Conservation (phyloP, 108 stramenopile genomes). For the Cyclotella sp. region DNA sequence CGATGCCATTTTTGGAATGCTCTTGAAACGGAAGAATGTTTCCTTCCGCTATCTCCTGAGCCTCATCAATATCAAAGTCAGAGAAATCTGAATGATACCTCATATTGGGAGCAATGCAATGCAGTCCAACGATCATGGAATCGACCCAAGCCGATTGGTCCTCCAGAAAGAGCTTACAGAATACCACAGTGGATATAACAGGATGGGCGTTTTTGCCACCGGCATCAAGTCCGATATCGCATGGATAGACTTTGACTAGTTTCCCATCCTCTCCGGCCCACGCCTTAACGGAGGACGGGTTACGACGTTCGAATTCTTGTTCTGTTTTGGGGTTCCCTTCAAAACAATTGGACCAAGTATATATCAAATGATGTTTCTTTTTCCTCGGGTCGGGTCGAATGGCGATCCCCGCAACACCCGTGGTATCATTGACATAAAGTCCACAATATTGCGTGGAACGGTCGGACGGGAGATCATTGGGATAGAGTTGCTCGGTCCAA, state of each 20-base stretch:
- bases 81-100: slow-evolving; percentile 20
- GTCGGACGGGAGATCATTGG: slow-evolving; percentile 15
- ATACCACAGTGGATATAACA: slow-evolving; percentile 46
- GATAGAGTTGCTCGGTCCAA: slow-evolving; percentile 45
- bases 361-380: slow-evolving; percentile 20
- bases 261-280: slow-evolving; percentile 40
- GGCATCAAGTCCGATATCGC: slow-evolving; percentile 36
- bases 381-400: slow-evolving; percentile 24
- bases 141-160: slow-evolving; percentile 4
- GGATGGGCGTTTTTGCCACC: slow-evolving; percentile 35
- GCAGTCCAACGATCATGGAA: slow-evolving; percentile 52
- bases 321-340: slow-evolving; percentile 22
- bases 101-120: slow-evolving; percentile 17
- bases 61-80: neutral
- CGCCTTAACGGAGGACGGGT: slow-evolving; percentile 17
- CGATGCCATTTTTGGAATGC: neutral
- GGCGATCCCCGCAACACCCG: slow-evolving; percentile 43
- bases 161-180: slow-evolving; percentile 34
- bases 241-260: slow-evolving; percentile 5
- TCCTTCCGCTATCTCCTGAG: slow-evolving; percentile 18
- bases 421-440: slow-evolving; percentile 21
- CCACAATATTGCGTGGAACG: neutral
- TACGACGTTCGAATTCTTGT: slow-evolving; percentile 29
- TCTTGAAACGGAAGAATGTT: slow-evolving; percentile 40
- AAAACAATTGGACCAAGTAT: slow-evolving; percentile 40